A percentile compares a stretch with the other conserved stretches of the same genome.
These are phyloP conservation scores for Penicillium paneum DNA, from an alignment of 2,329 filamentous ascomycete species.

Conservation along the genomic window DNA sequence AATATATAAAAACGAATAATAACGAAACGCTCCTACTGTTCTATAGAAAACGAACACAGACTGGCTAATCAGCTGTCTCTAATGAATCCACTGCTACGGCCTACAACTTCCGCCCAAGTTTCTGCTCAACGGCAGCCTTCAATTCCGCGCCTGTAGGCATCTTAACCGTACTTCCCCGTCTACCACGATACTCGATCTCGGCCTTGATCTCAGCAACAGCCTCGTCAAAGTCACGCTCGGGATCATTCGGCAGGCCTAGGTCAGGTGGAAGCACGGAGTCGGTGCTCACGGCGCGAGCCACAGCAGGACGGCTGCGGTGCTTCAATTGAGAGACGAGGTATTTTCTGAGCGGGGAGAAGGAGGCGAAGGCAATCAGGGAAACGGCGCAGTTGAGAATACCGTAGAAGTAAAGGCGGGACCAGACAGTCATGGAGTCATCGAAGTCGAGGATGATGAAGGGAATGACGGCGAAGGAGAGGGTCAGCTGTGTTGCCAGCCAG, in stretches of 20 bases:
- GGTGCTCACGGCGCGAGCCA: conserved; percentile 51
- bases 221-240: conserved; percentile 70
- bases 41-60: background rate
- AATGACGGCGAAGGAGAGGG: conserved; percentile 75
- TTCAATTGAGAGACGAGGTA: conserved; percentile 59
- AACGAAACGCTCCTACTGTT: background rate
- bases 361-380: conserved; percentile 73
- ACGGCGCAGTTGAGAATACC: conserved; percentile 63
- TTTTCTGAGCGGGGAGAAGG: conserved; percentile 62
- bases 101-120: conserved; percentile 48
- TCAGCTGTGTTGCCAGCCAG: conserved; percentile 72
- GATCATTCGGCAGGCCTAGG: conserved; percentile 75
- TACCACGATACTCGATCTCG: conserved; percentile 64
- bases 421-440: conserved; percentile 66
- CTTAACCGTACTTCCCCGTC: conserved; percentile 44
- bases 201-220: conserved; percentile 69
- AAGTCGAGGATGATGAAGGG: conserved; percentile 84
- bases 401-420: conserved; percentile 88
- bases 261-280: conserved; percentile 64
- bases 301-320: conserved; percentile 46
- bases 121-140: conserved; percentile 51
- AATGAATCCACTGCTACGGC: background rate
- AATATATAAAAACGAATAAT: background rate
- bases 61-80: no score
- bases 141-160: conserved; percentile 51